phyloP scores from a whole-genome alignment of 805 yeast species.

The Sugiyamaella marilandica region DNA sequence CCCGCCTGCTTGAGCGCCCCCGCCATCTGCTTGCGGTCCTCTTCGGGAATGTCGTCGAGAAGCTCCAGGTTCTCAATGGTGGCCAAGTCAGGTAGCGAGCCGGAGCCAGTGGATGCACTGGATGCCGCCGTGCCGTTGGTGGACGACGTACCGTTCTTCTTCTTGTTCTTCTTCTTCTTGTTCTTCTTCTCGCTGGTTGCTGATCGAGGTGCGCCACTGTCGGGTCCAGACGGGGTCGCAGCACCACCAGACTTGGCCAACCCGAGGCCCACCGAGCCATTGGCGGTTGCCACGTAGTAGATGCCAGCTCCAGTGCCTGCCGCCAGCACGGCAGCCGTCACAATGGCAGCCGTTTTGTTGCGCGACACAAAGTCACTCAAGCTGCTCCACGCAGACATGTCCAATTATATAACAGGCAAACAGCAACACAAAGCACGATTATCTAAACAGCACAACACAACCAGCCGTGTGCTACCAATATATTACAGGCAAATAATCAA shows the following conservation, averaged over 20 bases:
- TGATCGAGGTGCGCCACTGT: conserved; percentile 31
- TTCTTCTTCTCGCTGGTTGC: conserved; percentile 14
- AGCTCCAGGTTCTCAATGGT: conserved; percentile 27
- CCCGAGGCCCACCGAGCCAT: not conserved
- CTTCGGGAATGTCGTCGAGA: conserved; percentile 22
- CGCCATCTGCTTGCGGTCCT: conserved; percentile 49
- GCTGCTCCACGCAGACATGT: conserved; percentile 14
- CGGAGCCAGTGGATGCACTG: conserved; percentile 22
- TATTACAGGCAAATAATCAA: no score
- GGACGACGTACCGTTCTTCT: conserved; percentile 13
- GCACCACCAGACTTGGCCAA: not conserved
- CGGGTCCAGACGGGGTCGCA: not conserved
- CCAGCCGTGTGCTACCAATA: no score
- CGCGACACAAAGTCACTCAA: conserved; percentile 38
- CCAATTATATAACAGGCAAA: no score
- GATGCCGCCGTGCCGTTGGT: conserved; percentile 5
- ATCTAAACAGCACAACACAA: no score
- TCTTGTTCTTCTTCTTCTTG: conserved; percentile 17
- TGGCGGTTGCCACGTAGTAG: conserved; percentile 29
- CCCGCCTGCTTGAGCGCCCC: conserved; percentile 84
- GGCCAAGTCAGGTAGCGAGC: conserved; percentile 33
- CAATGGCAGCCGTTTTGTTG: conserved; percentile 59
- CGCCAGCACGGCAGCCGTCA: conserved; percentile 59
- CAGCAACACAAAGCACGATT: not conserved
- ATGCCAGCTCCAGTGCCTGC: conserved; percentile 60